Percentiles rank a stretch among this genome's conserved stretches.
Evolutionary conservation across 192 early-diverging fungal species (phyloP).

Genomic region (Backusella australiensis): DNA sequence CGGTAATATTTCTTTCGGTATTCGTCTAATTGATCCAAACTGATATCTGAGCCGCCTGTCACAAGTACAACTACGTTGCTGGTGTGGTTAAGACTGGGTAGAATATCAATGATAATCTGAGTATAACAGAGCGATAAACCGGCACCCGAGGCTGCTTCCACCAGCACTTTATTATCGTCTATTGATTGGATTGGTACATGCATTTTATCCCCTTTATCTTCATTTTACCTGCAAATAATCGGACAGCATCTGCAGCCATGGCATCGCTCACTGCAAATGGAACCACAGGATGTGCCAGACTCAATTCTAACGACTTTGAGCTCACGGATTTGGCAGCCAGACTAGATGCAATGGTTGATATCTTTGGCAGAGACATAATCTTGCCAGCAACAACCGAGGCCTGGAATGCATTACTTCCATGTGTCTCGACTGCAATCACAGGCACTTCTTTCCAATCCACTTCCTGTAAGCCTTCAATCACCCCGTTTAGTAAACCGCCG

Average conservation of each 20-base stretch:
- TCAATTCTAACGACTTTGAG: constrained; percentile 44
- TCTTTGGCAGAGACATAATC: constrained; percentile 39
- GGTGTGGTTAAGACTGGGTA: constrained; percentile 49
- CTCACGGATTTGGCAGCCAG: constrained; percentile 42
- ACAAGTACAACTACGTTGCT: constrained; percentile 68
- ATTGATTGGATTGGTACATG: neutral
- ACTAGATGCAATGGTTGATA: constrained; percentile 47
- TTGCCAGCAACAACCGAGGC: constrained; percentile 55
- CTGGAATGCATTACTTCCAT: constrained; percentile 72
- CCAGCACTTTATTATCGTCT: constrained; percentile 58
- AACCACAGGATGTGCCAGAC: constrained; percentile 51
- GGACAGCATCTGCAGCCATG: constrained; percentile 51
- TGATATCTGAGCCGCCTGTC: constrained; percentile 67
- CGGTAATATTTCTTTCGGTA: constrained; percentile 58
- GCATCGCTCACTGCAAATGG: constrained; percentile 58
- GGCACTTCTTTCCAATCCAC: constrained; percentile 67
- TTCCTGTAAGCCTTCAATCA: constrained; percentile 60
- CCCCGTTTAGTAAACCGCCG: constrained; percentile 66
- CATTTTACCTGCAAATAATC: constrained; percentile 51
- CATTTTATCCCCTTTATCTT: neutral
- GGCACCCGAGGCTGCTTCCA: constrained; percentile 63
- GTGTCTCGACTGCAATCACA: constrained; percentile 71
- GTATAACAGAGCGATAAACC: constrained; percentile 61
- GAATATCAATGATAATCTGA: constrained; percentile 57
- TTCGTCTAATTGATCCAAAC: constrained; percentile 52